Percentiles rank a stretch among this genome's conserved stretches.
Conservation (phyloP, 352 stramenopile genomes). For the Phytopythium litorale region DNA sequence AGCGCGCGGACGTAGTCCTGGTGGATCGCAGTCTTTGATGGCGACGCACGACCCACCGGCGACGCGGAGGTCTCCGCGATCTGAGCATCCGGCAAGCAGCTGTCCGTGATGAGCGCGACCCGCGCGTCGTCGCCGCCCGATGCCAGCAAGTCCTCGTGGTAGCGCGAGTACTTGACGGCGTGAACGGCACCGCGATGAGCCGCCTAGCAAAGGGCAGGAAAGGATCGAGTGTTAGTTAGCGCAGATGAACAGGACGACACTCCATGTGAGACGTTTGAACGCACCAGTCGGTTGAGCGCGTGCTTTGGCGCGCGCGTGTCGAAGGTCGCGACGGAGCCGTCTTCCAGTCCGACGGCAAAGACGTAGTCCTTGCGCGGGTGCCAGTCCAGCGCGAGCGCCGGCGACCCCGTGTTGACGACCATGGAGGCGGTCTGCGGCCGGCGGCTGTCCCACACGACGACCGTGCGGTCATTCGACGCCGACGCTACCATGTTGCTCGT, state of each 20-base stretch:
- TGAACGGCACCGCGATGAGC: slow-evolving; percentile 51
- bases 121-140: slow-evolving; percentile 61
- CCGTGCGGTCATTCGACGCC: slow-evolving; percentile 61
- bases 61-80: slow-evolving; percentile 15
- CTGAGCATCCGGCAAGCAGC: slow-evolving; percentile 19
- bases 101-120: slow-evolving; percentile 36
- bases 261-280: neutral
- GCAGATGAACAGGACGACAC: neutral
- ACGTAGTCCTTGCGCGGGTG: slow-evolving; percentile 56
- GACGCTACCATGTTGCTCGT: slow-evolving; percentile 46
- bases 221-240: neutral
- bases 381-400: slow-evolving; percentile 67
- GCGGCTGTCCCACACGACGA: slow-evolving; percentile 76
- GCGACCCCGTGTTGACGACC: slow-evolving; percentile 29
- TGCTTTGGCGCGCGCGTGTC: slow-evolving; percentile 46
- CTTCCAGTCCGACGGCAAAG: slow-evolving; percentile 57
- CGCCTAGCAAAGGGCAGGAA: neutral
- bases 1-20: slow-evolving; percentile 71
- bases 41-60: neutral
- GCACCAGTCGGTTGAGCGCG: slow-evolving; percentile 40
- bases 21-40: slow-evolving; percentile 18
- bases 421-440: slow-evolving; percentile 32
- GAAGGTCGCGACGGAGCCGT: slow-evolving; percentile 63
- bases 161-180: slow-evolving; percentile 59
- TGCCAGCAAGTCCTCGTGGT: slow-evolving; percentile 52